Base-by-base conservation (phyloP, 768 basidiomycete genomes). In the Goffeauzyma gilvescens region DNA sequence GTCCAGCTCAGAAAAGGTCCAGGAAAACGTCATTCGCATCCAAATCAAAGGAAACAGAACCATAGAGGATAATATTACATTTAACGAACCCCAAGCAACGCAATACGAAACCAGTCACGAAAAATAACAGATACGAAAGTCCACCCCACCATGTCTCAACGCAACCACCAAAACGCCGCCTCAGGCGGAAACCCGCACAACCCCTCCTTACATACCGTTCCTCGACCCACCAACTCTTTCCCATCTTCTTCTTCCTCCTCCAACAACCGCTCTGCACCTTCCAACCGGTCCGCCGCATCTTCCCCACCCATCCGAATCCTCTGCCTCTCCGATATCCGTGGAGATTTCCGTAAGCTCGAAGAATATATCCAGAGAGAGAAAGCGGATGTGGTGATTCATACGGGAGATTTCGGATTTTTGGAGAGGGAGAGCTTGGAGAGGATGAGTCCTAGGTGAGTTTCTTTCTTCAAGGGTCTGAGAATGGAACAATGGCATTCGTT, bases 371-470 rank as follows among this genome's bases (percentile, higher is more conserved):
- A 78, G 34, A 85, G 93, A 53, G 76, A 75, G 44, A 79, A 81
- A 57, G 93, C 87, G 18, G 74, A 78, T 45, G 90, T 87, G 14
- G 78, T 95, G 62, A 82, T 98, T 46, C 90, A 96, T 62, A 90
- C 89, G 0, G 93, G 93, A 41, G 93, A 98, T 68, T 96, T 96
- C 75, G 93, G 93, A 46, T 93, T 98, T 68, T 93, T 90, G 64
- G 85, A 83, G 78, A 51, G 49, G 71, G 53, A 59, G 50, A 85
- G 82, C 61, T 70, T 90, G 38, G 79, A 82, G 14, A 71, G 84
- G 53, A 93, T 98, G 66, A 82, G 81, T 57, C 89, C 96, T 73
- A 76, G 84, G 68, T 69, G 42, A 53, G 66, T 55, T n/a, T n/a
- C n/a, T n/a, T n/a, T n/a, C n/a, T n/a, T n/a, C n/a, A n/a, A n/a